Evolutionary conservation across 23 red algal genomes (phyloP), one percentile per base, ranked within the genome.

Genomic region (Gracilaria gracilis): DNA sequence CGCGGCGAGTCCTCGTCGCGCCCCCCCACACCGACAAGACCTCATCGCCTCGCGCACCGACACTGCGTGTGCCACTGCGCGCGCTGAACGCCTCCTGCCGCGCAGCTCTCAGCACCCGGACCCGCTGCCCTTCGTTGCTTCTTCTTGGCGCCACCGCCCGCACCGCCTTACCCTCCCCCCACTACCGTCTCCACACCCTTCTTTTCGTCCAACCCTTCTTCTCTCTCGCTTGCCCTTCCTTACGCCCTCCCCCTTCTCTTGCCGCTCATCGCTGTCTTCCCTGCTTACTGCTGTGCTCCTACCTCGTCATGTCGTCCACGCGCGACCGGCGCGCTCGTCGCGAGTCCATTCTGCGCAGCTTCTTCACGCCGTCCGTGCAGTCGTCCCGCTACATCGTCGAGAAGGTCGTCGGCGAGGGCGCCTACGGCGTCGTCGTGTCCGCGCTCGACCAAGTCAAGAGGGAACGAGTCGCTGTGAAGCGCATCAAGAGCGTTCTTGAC

Each of bases 401-500:
- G 27, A 94, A 88, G 38, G 83, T 95, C 13, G 87, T 98, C 75
- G 96, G 96, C 61, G 85, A 93, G 50, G 97, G 97, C 42, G 97
- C 97, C 9, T 99, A 99, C 71, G 97, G 97, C 17, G 93, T 96
- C 27, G 97, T 99, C 5, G 86, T 91, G 29, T 66, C 85, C 67
- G 97, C 97, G 29, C 51, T 90, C 33, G 94, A 99, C 82, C 83
- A 79, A n/a, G 23, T 79, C 40, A 99, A 91, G 33, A 66, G 86
- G 23, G 90, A 94, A 49, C 80, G 93, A 6, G 97, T 99, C 29
- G 97, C 97, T n/a, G 85, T 99, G 27, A 99, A 99, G 67, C 85
- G 89, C 61, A 91, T 99, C 37, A 95, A 88, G 59, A 82, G 92
- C 46, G 87, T 96, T 38, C 90, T 99, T 27, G 91, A 96, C 40